Percentiles rank a stretch among this genome's conserved stretches.
Conservation (phyloP, 352 stramenopile species). For the Blastocystis sp. region DNA sequence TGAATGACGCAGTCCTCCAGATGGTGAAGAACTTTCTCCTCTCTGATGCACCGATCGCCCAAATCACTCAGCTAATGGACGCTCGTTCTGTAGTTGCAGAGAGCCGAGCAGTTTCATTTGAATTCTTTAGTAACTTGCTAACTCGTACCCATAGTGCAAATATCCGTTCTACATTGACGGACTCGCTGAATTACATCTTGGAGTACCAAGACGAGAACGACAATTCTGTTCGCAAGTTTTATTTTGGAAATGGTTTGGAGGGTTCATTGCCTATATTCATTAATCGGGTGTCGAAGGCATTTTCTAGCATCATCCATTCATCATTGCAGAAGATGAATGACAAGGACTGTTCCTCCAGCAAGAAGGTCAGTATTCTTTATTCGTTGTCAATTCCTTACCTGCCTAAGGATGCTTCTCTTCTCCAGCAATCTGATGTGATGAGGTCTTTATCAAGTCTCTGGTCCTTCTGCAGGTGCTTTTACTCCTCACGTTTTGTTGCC, state of each 20-base stretch:
- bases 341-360: background rate
- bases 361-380: background rate
- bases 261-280: background rate
- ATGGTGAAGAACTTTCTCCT: conserved; percentile 12
- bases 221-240: background rate
- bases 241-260: conserved; percentile 22
- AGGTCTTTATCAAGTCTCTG: background rate
- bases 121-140: conserved; percentile 20
- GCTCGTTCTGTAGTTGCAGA: background rate
- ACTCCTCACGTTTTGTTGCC: background rate
- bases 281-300: background rate
- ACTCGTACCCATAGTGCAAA: background rate
- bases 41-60: background rate
- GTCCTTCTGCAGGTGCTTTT: background rate
- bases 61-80: background rate
- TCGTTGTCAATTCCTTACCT: background rate
- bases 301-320: conserved; percentile 20
- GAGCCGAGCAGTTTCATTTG: conserved; percentile 9
- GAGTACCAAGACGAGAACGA: background rate
- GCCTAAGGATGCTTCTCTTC: background rate
- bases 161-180: background rate
- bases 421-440: conserved; percentile 4
- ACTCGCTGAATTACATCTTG: conserved; percentile 9
- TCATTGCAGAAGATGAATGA: background rate
- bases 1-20: background rate